phyloP scores from a whole-genome alignment of 2,329 filamentous ascomycete species.

The Leptographium lundbergii region DNA sequence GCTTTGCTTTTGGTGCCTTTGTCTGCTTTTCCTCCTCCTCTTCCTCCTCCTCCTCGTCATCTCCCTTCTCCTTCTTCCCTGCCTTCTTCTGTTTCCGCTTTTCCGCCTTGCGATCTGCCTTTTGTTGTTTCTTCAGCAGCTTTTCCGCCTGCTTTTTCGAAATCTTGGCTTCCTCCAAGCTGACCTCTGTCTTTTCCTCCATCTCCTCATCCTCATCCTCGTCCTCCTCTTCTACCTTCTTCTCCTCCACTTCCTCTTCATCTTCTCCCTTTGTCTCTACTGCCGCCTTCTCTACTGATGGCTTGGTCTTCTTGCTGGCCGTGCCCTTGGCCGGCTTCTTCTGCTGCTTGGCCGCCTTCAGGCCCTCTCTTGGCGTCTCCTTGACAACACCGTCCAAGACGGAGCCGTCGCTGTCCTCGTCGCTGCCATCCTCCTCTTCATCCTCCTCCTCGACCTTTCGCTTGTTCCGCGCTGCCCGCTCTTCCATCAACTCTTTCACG shows the following conservation, averaged over 20 bases:
- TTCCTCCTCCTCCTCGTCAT: constrained; percentile 30
- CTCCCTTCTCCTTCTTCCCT: constrained; percentile 20
- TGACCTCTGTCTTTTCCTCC: constrained; percentile 13
- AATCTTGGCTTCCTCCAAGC: constrained; percentile 14
- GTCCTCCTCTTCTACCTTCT: constrained; percentile 5
- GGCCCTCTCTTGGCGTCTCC: constrained; percentile 51
- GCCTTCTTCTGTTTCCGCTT: constrained; percentile 27
- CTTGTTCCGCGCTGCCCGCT: constrained; percentile 56
- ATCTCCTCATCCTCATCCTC: constrained; percentile 13
- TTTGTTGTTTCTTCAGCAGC: constrained; percentile 37
- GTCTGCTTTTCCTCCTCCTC: constrained; percentile 12
- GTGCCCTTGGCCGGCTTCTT: constrained; percentile 19
- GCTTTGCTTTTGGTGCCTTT: constrained; percentile 9
- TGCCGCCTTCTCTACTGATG: constrained; percentile 10
- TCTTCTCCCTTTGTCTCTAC: constrained; percentile 7
- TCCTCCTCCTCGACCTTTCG: constrained; percentile 51
- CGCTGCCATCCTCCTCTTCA: neutral
- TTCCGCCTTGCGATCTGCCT: constrained; percentile 35
- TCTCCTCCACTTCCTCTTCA: constrained; percentile 11
- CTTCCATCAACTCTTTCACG: constrained; percentile 87
- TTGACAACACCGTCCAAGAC: constrained; percentile 41
- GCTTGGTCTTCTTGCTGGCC: constrained; percentile 45
- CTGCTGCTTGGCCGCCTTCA: constrained; percentile 35
- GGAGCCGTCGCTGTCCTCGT: constrained; percentile 27
- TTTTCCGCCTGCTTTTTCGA: constrained; percentile 37